These are phyloP conservation scores for Tolypocladium guangdongense DNA, from an alignment of 2,329 filamentous ascomycete species.

Conservation along the genomic window DNA sequence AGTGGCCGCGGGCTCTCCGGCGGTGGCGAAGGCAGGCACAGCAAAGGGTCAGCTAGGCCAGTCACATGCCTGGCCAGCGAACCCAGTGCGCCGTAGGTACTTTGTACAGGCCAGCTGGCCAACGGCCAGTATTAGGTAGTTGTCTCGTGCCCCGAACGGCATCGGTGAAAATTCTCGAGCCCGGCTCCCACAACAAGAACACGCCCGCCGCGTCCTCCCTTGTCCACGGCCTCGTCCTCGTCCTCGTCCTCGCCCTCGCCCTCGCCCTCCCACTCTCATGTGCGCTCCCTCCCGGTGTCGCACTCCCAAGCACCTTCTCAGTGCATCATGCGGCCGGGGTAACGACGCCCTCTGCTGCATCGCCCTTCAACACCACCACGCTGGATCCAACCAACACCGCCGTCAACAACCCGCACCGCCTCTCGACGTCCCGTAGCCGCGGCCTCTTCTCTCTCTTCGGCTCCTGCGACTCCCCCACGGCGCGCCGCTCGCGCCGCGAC, in stretches of 20 bases:
- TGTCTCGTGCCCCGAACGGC: background rate
- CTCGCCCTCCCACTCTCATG: conserved; percentile 1
- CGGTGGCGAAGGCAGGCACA: background rate
- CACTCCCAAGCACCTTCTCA: conserved; percentile 5
- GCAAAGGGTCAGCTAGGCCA: conserved; percentile 1
- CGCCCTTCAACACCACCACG: conserved; percentile 30
- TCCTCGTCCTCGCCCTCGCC: conserved; percentile 1
- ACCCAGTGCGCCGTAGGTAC: background rate
- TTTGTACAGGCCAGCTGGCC: background rate
- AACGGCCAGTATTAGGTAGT: no score
- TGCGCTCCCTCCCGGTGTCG: conserved; percentile 2
- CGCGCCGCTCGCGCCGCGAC: conserved; percentile 37
- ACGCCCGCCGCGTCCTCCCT: background rate
- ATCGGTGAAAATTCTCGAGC: conserved; percentile 4
- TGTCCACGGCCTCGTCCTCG: conserved; percentile 7
- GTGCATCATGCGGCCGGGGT: conserved; percentile 45
- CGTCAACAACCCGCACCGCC: conserved; percentile 11
- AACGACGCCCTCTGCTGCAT: conserved; percentile 43
- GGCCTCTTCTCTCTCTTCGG: conserved; percentile 11
- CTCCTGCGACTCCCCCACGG: conserved; percentile 10
- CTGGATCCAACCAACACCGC: conserved; percentile 43
- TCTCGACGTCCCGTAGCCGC: conserved; percentile 5
- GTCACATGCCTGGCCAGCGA: conserved; percentile 4
- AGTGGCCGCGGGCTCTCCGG: background rate
- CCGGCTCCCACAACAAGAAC: conserved; percentile 2